These are phyloP conservation scores for Chrysosporium keratinophilum DNA, from an alignment of 2,329 filamentous ascomycete genomes.

Conservation along the genomic window DNA sequence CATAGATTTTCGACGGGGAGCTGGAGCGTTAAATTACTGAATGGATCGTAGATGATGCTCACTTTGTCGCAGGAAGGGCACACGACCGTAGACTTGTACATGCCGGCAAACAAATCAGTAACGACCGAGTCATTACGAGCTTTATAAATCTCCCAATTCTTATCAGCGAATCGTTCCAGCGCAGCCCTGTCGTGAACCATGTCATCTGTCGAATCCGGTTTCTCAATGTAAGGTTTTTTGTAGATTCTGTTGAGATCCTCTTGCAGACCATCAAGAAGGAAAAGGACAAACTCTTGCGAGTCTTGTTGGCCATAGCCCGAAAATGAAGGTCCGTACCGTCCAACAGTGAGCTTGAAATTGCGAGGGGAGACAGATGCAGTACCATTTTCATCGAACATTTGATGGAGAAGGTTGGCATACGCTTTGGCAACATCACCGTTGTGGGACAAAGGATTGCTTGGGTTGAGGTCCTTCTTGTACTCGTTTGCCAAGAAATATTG, in stretches of 20 bases:
- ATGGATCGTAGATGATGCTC: constrained; percentile 97
- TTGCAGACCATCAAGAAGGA: constrained; percentile 84
- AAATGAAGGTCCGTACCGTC: constrained; percentile 71
- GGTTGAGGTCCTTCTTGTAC: constrained; percentile 73
- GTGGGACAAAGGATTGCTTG: constrained; percentile 73
- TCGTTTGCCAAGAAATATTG: constrained; percentile 73
- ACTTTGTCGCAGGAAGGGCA: constrained; percentile 88
- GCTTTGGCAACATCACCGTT: constrained; percentile 75
- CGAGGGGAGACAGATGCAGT: constrained; percentile 63
- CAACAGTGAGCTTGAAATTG: constrained; percentile 72
- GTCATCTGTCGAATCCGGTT: constrained; percentile 93
- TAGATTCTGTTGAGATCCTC: constrained; percentile 89
- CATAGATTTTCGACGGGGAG: constrained; percentile 79
- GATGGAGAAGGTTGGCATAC: constrained; percentile 64
- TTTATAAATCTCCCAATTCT: constrained; percentile 86
- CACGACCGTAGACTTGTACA: constrained; percentile 95
- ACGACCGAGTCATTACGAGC: constrained; percentile 90
- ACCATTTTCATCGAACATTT: constrained; percentile 63
- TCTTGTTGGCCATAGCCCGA: constrained; percentile 95
- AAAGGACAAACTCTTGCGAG: constrained; percentile 92
- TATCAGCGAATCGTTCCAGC: constrained; percentile 72
- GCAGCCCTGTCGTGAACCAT: constrained; percentile 76
- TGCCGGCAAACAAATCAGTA: constrained; percentile 88
- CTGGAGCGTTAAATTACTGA: constrained; percentile 86
- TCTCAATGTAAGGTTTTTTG: constrained; percentile 95